These are phyloP conservation scores for Esteya vermicola DNA, from an alignment of 2,329 filamentous ascomycete genomes.

Conservation along the genomic window DNA sequence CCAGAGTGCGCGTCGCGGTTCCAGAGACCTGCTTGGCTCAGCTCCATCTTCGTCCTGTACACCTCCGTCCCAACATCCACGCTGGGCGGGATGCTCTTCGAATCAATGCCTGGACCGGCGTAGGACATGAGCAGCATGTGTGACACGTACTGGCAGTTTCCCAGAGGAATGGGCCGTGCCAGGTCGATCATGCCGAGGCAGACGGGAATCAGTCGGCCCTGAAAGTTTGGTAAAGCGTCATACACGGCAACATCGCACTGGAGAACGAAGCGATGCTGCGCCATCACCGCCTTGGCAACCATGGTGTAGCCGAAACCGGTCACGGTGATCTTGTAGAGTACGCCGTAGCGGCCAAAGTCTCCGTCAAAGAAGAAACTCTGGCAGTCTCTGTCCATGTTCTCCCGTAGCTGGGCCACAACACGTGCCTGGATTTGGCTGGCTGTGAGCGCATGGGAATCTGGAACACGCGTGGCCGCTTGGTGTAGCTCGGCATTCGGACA, in stretches of 20 bases:
- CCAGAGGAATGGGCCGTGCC: not conserved
- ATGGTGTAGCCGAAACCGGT: no score
- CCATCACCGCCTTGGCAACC: no score
- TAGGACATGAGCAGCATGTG: conserved; percentile 5
- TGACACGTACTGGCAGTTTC: not conserved
- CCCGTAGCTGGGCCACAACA: not conserved
- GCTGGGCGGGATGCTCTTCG: not conserved
- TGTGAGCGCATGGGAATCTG: not conserved
- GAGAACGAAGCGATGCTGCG: no score
- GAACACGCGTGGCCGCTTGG: not conserved
- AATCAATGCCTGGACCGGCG: not conserved
- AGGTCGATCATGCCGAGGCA: conserved; percentile 2
- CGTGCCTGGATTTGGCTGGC: not conserved
- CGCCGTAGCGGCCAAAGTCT: no score
- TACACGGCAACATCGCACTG: not conserved
- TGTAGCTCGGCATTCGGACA: conserved; percentile 5
- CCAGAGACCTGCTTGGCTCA: not conserved
- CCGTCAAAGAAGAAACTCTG: no score
- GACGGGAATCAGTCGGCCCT: conserved; percentile 3
- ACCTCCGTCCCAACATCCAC: not conserved
- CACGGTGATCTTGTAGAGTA: no score
- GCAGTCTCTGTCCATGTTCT: not conserved
- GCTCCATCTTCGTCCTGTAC: not conserved
- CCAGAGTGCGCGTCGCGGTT: conserved; percentile 1
- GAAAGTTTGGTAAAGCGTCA: not conserved